Conservation (phyloP, 2,329 filamentous ascomycete genomes). For the Alternaria brassicae region DNA sequence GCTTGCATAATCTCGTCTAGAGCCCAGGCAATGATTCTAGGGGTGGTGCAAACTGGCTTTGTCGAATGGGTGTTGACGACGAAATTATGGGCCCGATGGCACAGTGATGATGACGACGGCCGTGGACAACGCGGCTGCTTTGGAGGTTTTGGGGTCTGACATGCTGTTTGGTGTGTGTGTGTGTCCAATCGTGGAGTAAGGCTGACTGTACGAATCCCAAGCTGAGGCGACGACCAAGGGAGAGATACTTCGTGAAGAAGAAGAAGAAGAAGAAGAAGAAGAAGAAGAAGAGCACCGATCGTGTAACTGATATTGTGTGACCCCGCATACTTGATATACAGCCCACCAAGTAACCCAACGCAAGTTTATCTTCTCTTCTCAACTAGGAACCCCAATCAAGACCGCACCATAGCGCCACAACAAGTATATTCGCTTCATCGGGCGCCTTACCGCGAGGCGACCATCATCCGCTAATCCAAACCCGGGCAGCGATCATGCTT, state of each 20-base stretch:
- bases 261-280: not conserved
- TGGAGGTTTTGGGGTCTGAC: slow-evolving; percentile 25
- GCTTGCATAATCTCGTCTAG: not conserved
- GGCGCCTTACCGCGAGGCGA: slow-evolving; percentile 23
- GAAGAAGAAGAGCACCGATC: not conserved
- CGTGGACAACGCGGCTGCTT: slow-evolving; percentile 27
- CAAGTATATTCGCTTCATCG: slow-evolving; percentile 13
- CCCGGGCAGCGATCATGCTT: slow-evolving; percentile 1
- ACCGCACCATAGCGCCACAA: slow-evolving; percentile 11
- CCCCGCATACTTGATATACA: slow-evolving; percentile 2
- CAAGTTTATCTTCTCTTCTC: no score
- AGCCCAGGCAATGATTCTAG: not conserved
- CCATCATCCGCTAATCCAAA: slow-evolving; percentile 15
- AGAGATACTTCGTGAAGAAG: not conserved
- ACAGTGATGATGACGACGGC: slow-evolving; percentile 28
- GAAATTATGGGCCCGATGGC: slow-evolving; percentile 14
- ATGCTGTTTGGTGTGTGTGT: not conserved
- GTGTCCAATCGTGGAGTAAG: not conserved
- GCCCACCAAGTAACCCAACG: no score
- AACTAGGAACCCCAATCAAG: slow-evolving; percentile 6
- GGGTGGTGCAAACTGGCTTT: not conserved
- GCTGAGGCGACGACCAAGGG: no score
- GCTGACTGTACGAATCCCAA: not conserved
- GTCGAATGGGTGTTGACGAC: not conserved
- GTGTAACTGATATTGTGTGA: not conserved